Evolutionary conservation across 2,329 filamentous ascomycete genomes (phyloP).

Genomic region (Dothistroma septosporum): DNA sequence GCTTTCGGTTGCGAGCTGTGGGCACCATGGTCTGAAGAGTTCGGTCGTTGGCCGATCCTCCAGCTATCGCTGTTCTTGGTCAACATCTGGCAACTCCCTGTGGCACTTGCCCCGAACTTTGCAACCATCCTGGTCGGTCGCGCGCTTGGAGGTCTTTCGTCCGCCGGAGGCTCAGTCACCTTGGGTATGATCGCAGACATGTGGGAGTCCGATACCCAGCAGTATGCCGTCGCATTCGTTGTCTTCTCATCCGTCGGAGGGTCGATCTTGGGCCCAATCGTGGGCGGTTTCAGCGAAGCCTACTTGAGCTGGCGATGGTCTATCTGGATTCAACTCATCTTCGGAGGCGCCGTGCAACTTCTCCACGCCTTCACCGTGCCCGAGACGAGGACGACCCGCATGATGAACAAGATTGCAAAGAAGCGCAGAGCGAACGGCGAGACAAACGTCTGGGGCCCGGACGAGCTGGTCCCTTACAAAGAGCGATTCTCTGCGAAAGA

Average conservation of each 20-base stretch:
- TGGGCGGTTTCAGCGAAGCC: constrained; percentile 35
- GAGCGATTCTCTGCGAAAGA: constrained; percentile 44
- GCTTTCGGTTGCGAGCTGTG: constrained; percentile 51
- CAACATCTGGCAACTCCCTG: constrained; percentile 53
- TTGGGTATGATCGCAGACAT: constrained; percentile 64
- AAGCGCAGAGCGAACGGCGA: constrained; percentile 59
- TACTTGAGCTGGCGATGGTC: constrained; percentile 67
- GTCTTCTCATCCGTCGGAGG: constrained; percentile 43
- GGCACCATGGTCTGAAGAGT: constrained; percentile 52
- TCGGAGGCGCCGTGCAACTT: constrained; percentile 66
- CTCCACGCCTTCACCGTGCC: constrained; percentile 61
- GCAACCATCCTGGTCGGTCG: constrained; percentile 46
- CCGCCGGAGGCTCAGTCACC: constrained; percentile 62
- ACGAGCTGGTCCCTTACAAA: constrained; percentile 57
- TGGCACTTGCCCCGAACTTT: constrained; percentile 45
- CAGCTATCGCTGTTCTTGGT: constrained; percentile 51
- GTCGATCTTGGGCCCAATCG: constrained; percentile 36
- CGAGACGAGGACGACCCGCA: constrained; percentile 72
- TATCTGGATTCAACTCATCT: constrained; percentile 85
- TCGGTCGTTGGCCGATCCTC: constrained; percentile 50
- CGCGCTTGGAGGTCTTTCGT: constrained; percentile 55
- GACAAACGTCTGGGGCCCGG: constrained; percentile 66
- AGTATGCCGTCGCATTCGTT: constrained; percentile 60
- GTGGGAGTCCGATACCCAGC: constrained; percentile 57
- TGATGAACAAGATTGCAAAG: constrained; percentile 78